Percentiles rank a stretch among this genome's conserved stretches.
These are phyloP conservation scores for Allium fistulosum DNA, from an alignment of 106 monocot species.

Conservation along the genomic window DNA sequence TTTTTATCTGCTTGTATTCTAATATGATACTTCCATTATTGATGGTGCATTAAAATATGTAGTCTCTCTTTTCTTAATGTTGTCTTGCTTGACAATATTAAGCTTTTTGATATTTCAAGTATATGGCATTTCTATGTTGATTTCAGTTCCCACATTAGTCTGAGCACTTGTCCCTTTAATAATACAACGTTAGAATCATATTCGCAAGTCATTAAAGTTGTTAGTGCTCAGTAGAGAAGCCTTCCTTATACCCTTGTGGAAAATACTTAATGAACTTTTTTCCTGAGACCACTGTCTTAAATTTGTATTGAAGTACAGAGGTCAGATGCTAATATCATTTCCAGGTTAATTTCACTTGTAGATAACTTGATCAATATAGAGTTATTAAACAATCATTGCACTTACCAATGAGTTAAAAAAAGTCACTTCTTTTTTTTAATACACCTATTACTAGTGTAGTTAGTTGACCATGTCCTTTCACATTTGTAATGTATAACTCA, in stretches of 20 bases:
- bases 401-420: too few species aligned
- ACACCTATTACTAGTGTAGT: too few species aligned
- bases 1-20: too few species aligned
- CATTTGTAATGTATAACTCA: too few species aligned
- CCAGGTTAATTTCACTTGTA: constrained; percentile 15
- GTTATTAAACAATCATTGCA: too few species aligned
- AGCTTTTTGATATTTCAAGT: constrained; percentile 21
- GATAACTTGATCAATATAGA: too few species aligned
- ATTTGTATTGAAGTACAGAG: constrained; percentile 97
- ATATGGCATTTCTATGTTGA: constrained; percentile 71
- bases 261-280: constrained; percentile 32
- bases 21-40: too few species aligned
- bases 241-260: constrained; percentile 67
- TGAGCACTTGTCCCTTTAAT: constrained; percentile 38
- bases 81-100: too few species aligned
- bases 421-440: too few species aligned
- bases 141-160: constrained; percentile 66
- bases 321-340: constrained; percentile 33
- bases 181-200: constrained; percentile 8
- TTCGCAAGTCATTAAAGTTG: constrained; percentile 47
- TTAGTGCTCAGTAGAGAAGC: constrained; percentile 84
- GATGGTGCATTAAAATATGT: too few species aligned
- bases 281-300: constrained; percentile 67
- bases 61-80: too few species aligned
- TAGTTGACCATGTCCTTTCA: too few species aligned